These are phyloP conservation scores for Epichloe bromicola DNA, from an alignment of 2,329 filamentous ascomycete genomes.

Conservation along the genomic window DNA sequence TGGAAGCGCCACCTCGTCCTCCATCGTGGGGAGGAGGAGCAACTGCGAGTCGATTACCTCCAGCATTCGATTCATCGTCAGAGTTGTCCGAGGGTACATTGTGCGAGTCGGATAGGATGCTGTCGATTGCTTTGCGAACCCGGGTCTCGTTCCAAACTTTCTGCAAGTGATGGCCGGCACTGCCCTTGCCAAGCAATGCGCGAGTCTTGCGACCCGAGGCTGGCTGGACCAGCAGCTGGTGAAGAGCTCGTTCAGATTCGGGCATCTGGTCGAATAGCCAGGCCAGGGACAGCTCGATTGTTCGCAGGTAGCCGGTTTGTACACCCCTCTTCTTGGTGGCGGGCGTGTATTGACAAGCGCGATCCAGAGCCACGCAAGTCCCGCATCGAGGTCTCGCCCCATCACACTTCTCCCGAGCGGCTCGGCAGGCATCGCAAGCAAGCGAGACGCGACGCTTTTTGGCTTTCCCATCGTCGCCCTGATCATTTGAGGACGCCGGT, in stretches of 20 bases:
- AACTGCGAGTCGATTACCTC: slow-evolving; percentile 10
- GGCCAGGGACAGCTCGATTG: slow-evolving; percentile 55
- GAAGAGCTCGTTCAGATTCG: slow-evolving; percentile 44
- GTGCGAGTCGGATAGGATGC: slow-evolving; percentile 38
- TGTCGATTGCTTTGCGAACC: slow-evolving; percentile 50
- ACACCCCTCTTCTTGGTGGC: slow-evolving; percentile 66
- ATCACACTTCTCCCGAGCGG: slow-evolving; percentile 60
- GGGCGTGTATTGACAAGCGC: slow-evolving; percentile 58
- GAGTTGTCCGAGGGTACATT: slow-evolving; percentile 20
- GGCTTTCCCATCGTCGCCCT: slow-evolving; percentile 1
- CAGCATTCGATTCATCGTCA: slow-evolving; percentile 20
- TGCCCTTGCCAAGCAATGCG: slow-evolving; percentile 38
- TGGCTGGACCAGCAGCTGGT: slow-evolving; percentile 36
- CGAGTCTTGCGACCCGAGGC: slow-evolving; percentile 25
- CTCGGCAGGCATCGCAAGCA: slow-evolving; percentile 56
- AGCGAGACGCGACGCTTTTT: slow-evolving; percentile 55
- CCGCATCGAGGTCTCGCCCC: slow-evolving; percentile 53
- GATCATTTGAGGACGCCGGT: background rate
- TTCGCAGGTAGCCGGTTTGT: slow-evolving; percentile 67
- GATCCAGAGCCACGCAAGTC: slow-evolving; percentile 49
- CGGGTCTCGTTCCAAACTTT: slow-evolving; percentile 49
- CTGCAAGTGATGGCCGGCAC: slow-evolving; percentile 42
- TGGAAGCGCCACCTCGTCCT: background rate
- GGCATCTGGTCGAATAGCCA: slow-evolving; percentile 51
- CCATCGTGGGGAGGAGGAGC: background rate